Evolutionary conservation across 2,329 filamentous ascomycete species (phyloP), one percentile per base, ranked within the genome.

Genomic region (Aspergillus sp.): DNA sequence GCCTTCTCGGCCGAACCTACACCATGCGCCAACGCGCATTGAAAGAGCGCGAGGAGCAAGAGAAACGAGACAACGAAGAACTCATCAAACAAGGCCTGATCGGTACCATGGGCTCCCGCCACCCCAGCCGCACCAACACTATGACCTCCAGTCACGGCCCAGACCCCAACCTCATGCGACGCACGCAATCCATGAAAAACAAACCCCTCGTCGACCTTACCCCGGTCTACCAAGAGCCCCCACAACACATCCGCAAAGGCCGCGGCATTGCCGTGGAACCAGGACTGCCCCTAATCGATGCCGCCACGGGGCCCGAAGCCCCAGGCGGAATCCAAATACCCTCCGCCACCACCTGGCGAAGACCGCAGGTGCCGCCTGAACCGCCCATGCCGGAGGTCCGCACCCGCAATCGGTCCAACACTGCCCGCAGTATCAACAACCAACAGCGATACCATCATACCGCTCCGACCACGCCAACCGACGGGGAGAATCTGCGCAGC

Each of bases 201-300:
- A 87, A 86, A 63, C 89, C 90, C 1, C 80, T 92, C 5, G 76
- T 92, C 30, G 89, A 91, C 68, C 81, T 92, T 43, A 87, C 87
- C 0, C 86, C 87, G 0, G 80, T 81, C 52, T 89, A 88, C 69
- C 81, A 83, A 53, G 87, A 90, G 63, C 82, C 87, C 6, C 88
- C 88, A 2, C 73, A 75, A 41, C 72, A 77, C 60, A 62, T 59
- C 5, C 69, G 70, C 28, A 76, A 73, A 55, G 76, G 73, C 4
- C 70, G 72, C 51, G 76, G 74, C n/a, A 69, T 79, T 8, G 65
- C 17, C 81, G 88, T 72, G n/a, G 74, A 75, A 21, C 69, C 70
- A 1, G 76, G 76, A 17, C 66, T 70, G 60, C 76, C 69, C 2
- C 68, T 81, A 0, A 74, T 81, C 23, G 78, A 80, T 13, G 73